These are phyloP conservation scores for Apiospora kogelbergensis DNA, from an alignment of 2,329 filamentous ascomycete species.

Conservation along the genomic window DNA sequence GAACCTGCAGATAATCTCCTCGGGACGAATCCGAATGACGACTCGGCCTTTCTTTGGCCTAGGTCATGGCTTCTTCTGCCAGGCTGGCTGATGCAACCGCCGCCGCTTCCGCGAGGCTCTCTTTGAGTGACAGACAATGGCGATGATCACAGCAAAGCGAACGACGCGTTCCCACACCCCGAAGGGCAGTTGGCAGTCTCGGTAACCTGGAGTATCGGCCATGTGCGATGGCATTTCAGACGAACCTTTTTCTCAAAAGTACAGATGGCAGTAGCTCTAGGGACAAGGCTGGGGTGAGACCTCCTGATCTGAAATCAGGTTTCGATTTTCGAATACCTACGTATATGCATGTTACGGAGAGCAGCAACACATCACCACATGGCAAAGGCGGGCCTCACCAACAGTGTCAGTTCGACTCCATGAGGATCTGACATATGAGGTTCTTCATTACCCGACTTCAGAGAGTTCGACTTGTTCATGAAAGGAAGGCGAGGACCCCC, in stretches of 20 bases:
- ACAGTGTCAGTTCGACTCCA: not conserved
- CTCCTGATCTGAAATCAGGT: not conserved
- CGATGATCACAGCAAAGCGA: not conserved
- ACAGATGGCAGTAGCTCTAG: not conserved
- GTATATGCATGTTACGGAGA: not conserved
- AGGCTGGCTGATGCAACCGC: not conserved
- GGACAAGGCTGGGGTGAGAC: not conserved
- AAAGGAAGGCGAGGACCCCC: not conserved
- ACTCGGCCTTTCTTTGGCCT: not conserved
- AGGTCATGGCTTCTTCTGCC: not conserved
- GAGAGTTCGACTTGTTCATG: not conserved
- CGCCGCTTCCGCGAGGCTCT: not conserved
- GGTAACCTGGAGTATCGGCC: not conserved
- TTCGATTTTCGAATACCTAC: not conserved
- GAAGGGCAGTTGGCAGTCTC: not conserved
- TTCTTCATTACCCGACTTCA: not conserved
- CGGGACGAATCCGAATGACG: not conserved
- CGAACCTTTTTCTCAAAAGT: not conserved
- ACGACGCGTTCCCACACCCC: not conserved
- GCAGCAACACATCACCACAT: not conserved
- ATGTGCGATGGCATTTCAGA: not conserved
- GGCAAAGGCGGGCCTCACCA: not conserved
- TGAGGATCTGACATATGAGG: not conserved
- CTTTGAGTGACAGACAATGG: not conserved
- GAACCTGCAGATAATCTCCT: constrained; percentile 6